Percentiles rank a stretch among this genome's conserved stretches.
These are phyloP conservation scores for Xylariaceae sp. DNA, from an alignment of 2,329 filamentous ascomycete genomes.

Conservation along the genomic window DNA sequence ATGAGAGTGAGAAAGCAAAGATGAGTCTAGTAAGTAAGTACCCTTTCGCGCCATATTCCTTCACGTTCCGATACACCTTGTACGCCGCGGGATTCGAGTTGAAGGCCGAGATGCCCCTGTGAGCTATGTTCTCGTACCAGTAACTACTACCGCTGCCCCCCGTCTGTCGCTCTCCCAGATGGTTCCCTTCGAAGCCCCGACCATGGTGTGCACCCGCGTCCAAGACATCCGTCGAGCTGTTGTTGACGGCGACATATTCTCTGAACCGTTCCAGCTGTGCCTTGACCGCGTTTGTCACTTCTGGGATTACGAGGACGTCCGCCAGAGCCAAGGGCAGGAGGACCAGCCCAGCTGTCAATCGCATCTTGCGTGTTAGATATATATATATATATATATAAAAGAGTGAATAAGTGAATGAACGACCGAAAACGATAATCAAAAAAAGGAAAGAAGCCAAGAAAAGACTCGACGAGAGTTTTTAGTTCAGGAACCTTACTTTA, in stretches of 20 bases:
- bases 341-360: constrained; percentile 9
- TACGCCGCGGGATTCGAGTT: constrained; percentile 28
- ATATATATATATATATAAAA: no score
- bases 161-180: constrained; percentile 17
- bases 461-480: no score
- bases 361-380: no score
- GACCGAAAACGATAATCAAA: no score
- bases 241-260: constrained; percentile 12
- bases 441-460: no score
- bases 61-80: constrained; percentile 34
- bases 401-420: no score
- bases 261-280: constrained; percentile 20
- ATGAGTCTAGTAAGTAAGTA: constrained; percentile 5
- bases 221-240: constrained; percentile 5
- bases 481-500: no score
- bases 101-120: constrained; percentile 32
- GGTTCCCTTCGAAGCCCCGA: not conserved
- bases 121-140: constrained; percentile 32
- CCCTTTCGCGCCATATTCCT: constrained; percentile 33
- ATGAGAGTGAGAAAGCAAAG: not conserved
- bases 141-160: no score
- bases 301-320: constrained; percentile 21
- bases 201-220: constrained; percentile 1
- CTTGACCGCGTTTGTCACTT: constrained; percentile 19
- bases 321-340: constrained; percentile 17